phyloP scores from a whole-genome alignment of 108 stramenopile genomes.

The Epithemia pelagica region DNA sequence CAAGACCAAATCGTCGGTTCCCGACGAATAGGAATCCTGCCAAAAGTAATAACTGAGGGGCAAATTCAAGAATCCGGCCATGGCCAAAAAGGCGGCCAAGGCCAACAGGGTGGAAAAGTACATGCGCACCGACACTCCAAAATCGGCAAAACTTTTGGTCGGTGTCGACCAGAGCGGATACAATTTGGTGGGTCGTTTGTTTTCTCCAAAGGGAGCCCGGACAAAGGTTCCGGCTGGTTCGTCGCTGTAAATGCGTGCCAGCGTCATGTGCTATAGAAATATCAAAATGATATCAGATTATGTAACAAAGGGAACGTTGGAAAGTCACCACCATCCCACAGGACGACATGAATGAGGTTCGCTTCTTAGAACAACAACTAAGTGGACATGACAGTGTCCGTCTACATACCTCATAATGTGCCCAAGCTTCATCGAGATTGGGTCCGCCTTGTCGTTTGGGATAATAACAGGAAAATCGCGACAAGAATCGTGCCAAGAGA shows the following conservation, averaged over 20 bases:
- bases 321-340: no score
- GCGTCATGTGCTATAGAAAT: conserved; percentile 1
- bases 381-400: no score
- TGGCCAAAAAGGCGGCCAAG: neutral
- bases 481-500: neutral
- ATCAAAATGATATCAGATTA: no score
- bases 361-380: no score
- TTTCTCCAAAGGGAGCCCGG: conserved; percentile 12
- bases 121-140: conserved; percentile 17
- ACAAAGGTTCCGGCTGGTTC: neutral
- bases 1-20: conserved; percentile 1
- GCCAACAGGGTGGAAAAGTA: conserved; percentile 19
- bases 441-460: conserved; percentile 2
- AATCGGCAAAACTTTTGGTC: conserved; percentile 8
- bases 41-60: conserved; percentile 18
- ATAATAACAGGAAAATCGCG: conserved; percentile 1
- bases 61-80: conserved; percentile 14
- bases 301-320: no score
- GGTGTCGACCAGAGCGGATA: conserved; percentile 16
- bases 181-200: conserved; percentile 12
- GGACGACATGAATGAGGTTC: no score
- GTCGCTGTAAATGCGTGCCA: neutral
- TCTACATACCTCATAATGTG: conserved; percentile 26
- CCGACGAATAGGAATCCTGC: conserved; percentile 4
- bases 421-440: conserved; percentile 22